Base-by-base conservation (phyloP, 2,329 filamentous ascomycete species). In the Claviceps digitariae region DNA sequence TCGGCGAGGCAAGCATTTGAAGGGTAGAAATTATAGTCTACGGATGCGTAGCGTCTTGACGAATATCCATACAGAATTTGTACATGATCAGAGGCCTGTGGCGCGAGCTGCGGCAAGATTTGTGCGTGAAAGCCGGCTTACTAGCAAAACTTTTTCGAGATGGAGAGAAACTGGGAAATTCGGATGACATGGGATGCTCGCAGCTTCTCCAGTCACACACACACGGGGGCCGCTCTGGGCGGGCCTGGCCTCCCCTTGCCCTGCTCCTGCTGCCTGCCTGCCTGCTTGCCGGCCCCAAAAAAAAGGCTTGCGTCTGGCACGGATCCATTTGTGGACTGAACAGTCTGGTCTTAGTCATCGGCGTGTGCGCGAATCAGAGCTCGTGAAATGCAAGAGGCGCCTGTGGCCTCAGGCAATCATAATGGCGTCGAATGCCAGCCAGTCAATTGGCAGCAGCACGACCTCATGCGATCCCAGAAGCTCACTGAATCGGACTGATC, bases 1-100 rank as follows among this genome's bases (percentile, higher is more conserved):
- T 77, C 75, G 66, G 70, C 72, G 74, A 72, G 72, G 70, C 65
- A 71, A 67, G 75, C 80, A 83, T 83, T 74, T 77, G 78, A 68
- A 62, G 67, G 55, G 67, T 63, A 67, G 66, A 78, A 78, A 79
- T 69, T 67, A 70, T 71, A 64, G 74, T 83, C 80, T 74, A 74
- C 67, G 62, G 67, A 75, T 71, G 68, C 62, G 66, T 71, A 69
- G 60, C 58, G 61, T 61, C 69, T 73, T 66, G 72, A 62, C 63
- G 67, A 72, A 66, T 71, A 63, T 67, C 63, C 62, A 70, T 64
- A 67, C 66, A 64, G 70, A 72, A 61, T 82, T 71, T 80, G 72
- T 66, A 67, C 75, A 79, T 81, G 72, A 66, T 75, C 72, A 75
- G 72, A 68, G 63, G 64, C 68, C 69, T 72, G 66, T 69, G 68